These are phyloP conservation scores for Boletus subcaerulescens DNA, from an alignment of 768 basidiomycete species.

Conservation along the genomic window DNA sequence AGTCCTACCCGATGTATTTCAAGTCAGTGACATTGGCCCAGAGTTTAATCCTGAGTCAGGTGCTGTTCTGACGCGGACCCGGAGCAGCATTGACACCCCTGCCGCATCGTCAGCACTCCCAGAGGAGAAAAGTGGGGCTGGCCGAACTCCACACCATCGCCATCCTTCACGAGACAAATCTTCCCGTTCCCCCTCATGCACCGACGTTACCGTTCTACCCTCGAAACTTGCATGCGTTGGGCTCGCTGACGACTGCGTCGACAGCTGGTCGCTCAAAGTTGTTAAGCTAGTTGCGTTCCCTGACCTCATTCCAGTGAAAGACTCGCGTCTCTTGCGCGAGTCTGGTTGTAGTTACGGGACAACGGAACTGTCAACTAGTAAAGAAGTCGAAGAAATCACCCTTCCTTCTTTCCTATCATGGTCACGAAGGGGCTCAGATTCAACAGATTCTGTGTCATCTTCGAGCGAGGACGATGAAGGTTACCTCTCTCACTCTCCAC, in stretches of 20 bases:
- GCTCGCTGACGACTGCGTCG: constrained; percentile 61
- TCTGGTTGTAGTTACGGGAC: constrained; percentile 1
- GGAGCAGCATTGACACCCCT: constrained; percentile 38
- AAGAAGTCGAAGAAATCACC: constrained; percentile 10
- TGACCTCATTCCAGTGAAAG: constrained; percentile 52
- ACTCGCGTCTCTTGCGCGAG: constrained; percentile 4
- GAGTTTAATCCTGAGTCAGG: constrained; percentile 35
- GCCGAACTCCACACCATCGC: constrained; percentile 4
- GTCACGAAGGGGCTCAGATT: constrained; percentile 20
- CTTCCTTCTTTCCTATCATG: constrained; percentile 23
- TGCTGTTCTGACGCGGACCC: constrained; percentile 48
- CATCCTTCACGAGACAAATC: constrained; percentile 36
- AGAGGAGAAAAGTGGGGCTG: constrained; percentile 2
- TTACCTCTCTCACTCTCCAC: constrained; percentile 60
- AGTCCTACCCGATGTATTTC: constrained; percentile 29
- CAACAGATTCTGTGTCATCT: constrained; percentile 27
- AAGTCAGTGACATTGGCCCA: constrained; percentile 27
- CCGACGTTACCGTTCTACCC: constrained; percentile 60
- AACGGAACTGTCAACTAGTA: not conserved
- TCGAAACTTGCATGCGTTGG: constrained; percentile 77
- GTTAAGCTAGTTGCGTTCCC: constrained; percentile 76
- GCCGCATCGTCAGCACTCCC: constrained; percentile 12
- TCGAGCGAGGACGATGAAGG: constrained; percentile 44
- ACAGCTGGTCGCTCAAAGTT: constrained; percentile 74
- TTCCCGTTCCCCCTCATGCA: constrained; percentile 53